phyloP scores from a whole-genome alignment of 2,329 filamentous ascomycete species.

The Fusarium burgessii region DNA sequence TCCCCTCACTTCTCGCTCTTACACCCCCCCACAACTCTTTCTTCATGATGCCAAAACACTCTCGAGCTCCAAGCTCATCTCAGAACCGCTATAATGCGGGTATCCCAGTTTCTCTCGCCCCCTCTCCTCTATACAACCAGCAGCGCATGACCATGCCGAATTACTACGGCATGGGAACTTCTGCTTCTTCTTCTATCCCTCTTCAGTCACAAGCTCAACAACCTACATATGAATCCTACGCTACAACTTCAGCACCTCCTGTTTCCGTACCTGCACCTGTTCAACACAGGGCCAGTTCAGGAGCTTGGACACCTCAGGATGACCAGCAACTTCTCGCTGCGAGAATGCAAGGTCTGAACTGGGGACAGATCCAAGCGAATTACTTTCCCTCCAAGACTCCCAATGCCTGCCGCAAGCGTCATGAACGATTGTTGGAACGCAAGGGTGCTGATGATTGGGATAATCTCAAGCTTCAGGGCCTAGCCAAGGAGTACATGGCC shows the following conservation, averaged over 20 bases:
- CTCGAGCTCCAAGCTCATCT: slow-evolving; percentile 54
- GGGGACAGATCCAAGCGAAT: slow-evolving; percentile 81
- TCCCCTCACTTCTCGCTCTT: slow-evolving; percentile 26
- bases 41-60: slow-evolving; percentile 59
- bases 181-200: slow-evolving; percentile 48
- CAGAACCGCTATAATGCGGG: slow-evolving; percentile 48
- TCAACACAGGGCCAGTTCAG: slow-evolving; percentile 69
- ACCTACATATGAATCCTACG: slow-evolving; percentile 56
- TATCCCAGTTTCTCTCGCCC: slow-evolving; percentile 56
- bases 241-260: slow-evolving; percentile 49
- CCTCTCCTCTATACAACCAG: slow-evolving; percentile 57
- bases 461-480: slow-evolving; percentile 75
- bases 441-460: slow-evolving; percentile 83
- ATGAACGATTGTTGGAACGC: slow-evolving; percentile 85
- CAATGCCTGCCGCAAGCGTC: slow-evolving; percentile 90
- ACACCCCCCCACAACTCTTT: slow-evolving; percentile 18
- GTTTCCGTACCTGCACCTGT: slow-evolving; percentile 55
- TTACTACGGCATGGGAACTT: slow-evolving; percentile 56
- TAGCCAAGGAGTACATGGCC: slow-evolving; percentile 83
- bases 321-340: slow-evolving; percentile 80
- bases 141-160: slow-evolving; percentile 56
- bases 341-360: slow-evolving; percentile 81
- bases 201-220: slow-evolving; percentile 51
- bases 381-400: slow-evolving; percentile 83
- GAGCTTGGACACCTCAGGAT: slow-evolving; percentile 79